Evolutionary conservation across 1,139 yeast genomes (phyloP).

Genomic region (Pichia sp.): DNA sequence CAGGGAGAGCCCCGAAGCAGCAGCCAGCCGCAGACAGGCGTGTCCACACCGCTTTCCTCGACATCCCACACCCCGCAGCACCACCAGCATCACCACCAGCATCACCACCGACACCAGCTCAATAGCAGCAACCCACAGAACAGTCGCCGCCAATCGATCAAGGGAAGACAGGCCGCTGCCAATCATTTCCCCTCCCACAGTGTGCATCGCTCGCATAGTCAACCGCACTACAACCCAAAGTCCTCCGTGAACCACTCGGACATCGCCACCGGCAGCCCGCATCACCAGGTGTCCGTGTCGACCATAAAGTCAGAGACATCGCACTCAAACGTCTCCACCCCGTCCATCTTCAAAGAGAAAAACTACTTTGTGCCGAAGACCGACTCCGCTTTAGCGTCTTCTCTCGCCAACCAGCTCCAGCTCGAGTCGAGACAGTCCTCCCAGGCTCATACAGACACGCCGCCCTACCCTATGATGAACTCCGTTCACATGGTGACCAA

Average conservation of each 20-base stretch:
- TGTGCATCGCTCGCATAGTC: background rate
- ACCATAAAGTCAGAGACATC: slow-evolving; percentile 1
- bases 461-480: slow-evolving; percentile 10
- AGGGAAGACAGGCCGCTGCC: background rate
- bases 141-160: background rate
- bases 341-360: slow-evolving; percentile 16
- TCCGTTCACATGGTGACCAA: slow-evolving; percentile 26
- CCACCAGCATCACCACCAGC: background rate
- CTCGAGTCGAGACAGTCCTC: slow-evolving; percentile 19
- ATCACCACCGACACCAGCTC: background rate
- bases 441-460: slow-evolving; percentile 17
- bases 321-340: background rate
- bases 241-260: background rate
- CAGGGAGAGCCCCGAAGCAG: background rate
- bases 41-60: background rate
- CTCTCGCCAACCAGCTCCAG: background rate
- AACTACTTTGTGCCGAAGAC: slow-evolving; percentile 15
- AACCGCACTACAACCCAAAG: background rate
- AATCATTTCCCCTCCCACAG: background rate
- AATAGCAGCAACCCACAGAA: background rate
- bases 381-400: slow-evolving; percentile 15
- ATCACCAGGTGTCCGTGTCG: slow-evolving; percentile 5
- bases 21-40: background rate
- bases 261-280: background rate
- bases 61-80: too few species aligned